phyloP scores from a whole-genome alignment of 169 alveolate genomes.

The Plasmodium cynomolgi region DNA sequence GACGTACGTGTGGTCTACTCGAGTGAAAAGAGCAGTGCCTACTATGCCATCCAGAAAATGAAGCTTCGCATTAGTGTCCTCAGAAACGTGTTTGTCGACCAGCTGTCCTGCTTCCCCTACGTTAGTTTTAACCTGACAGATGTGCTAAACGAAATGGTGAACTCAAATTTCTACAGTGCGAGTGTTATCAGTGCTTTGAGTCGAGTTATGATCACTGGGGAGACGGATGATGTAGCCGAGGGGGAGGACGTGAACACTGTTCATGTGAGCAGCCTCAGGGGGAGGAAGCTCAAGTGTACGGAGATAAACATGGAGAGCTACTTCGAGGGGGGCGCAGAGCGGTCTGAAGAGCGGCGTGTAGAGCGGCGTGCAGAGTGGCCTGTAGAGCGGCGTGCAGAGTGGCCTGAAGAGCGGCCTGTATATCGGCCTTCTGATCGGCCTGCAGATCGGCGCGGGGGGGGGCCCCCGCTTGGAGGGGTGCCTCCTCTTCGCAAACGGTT shows the following conservation, averaged over 20 bases:
- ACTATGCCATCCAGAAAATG: conserved; percentile 28
- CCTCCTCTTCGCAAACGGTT: background rate
- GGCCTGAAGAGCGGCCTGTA: too few relatives aligned
- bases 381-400: too few relatives aligned
- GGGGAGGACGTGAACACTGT: background rate
- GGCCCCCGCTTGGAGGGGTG: background rate
- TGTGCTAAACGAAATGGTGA: conserved; percentile 10
- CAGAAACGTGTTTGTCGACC: conserved; percentile 19
- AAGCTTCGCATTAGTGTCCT: conserved; percentile 35
- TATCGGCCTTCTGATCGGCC: too few relatives aligned
- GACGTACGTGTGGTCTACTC: conserved; percentile 36
- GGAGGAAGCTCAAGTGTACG: background rate
- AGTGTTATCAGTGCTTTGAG: conserved; percentile 3
- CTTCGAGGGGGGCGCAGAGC: background rate
- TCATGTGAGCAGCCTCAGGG: background rate
- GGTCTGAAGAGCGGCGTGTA: background rate
- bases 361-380: background rate
- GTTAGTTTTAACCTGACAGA: conserved; percentile 22
- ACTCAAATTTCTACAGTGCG: background rate
- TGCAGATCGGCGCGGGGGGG: background rate
- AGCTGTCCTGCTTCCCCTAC: conserved; percentile 47
- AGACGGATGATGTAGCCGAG: background rate
- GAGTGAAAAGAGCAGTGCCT: background rate
- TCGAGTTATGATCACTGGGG: background rate
- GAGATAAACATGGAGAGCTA: conserved; percentile 25